These are phyloP conservation scores for Trichoderma sp. DNA, from an alignment of 2,329 filamentous ascomycete species.

Conservation along the genomic window DNA sequence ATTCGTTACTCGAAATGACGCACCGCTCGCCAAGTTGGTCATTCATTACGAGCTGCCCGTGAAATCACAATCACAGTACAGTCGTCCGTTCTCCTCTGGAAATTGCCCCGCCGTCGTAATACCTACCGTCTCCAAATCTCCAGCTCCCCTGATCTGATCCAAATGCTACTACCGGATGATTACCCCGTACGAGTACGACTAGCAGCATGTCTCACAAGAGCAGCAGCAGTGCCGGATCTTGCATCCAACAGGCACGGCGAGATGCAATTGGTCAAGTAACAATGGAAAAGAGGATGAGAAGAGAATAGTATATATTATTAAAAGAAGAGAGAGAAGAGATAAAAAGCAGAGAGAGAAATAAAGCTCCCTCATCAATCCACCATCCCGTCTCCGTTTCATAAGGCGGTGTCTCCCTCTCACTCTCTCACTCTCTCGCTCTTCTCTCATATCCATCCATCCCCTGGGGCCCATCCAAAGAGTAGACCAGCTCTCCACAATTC, in stretches of 20 bases:
- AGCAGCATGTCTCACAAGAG: background rate
- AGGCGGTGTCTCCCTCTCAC: background rate
- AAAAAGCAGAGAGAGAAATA: background rate
- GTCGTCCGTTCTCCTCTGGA: background rate
- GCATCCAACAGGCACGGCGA: background rate
- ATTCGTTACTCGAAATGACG: background rate
- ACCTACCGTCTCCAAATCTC: slow-evolving; percentile 7
- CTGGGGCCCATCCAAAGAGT: background rate
- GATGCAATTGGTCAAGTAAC: background rate
- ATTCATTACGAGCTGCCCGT: background rate
- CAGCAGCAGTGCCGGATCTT: background rate
- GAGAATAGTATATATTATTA: background rate
- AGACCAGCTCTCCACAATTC: background rate
- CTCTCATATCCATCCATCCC: background rate
- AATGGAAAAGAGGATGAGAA: background rate
- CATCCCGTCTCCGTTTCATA: background rate
- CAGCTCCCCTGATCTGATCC: slow-evolving; percentile 6
- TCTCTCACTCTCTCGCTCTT: background rate
- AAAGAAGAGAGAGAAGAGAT: background rate
- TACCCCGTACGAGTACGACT: background rate
- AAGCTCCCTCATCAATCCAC: background rate
- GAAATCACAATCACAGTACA: background rate
- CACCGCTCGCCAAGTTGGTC: background rate
- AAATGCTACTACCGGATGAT: background rate
- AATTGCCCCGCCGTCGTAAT: slow-evolving; percentile 5